phyloP scores from a whole-genome alignment of 2,329 filamentous ascomycete genomes.

The Zymoseptoria tritici region DNA sequence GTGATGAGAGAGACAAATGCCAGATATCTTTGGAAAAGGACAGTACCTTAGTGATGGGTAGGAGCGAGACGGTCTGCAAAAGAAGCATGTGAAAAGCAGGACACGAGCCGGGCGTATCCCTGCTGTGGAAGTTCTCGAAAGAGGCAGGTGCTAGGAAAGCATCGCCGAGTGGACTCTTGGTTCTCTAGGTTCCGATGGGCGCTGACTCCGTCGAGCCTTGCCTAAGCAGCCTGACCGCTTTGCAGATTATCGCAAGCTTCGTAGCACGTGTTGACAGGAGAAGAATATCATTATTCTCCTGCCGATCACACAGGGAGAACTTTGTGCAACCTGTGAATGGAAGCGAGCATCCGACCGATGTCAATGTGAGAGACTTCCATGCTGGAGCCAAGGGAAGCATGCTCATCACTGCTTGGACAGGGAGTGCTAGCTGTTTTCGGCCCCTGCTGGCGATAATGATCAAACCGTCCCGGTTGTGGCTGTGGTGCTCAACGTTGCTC shows the following conservation, averaged over 20 bases:
- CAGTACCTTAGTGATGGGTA: not conserved
- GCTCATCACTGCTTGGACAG: not conserved
- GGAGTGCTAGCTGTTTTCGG: not conserved
- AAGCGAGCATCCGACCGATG: not conserved
- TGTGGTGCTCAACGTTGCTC: not conserved
- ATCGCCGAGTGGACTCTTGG: not conserved
- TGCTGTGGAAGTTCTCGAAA: not conserved
- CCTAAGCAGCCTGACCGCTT: not conserved
- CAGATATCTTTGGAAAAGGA: not conserved
- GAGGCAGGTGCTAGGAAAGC: not conserved
- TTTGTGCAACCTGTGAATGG: not conserved
- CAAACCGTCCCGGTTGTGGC: not conserved
- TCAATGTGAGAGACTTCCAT: not conserved
- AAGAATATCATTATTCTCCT: not conserved
- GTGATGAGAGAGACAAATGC: not conserved
- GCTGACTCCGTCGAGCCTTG: not conserved
- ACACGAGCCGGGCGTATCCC: not conserved
- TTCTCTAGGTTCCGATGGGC: not conserved
- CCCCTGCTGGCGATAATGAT: not conserved
- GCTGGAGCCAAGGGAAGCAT: not conserved
- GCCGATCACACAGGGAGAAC: not conserved
- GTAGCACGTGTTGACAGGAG: not conserved
- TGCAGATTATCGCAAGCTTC: not conserved
- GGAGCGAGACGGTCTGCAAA: not conserved
- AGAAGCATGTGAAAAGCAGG: not conserved